A percentile compares a stretch with the other conserved stretches of the same genome.
These are phyloP conservation scores for Botrytis cinerea DNA, from an alignment of 2,329 filamentous ascomycete species.

Conservation along the genomic window DNA sequence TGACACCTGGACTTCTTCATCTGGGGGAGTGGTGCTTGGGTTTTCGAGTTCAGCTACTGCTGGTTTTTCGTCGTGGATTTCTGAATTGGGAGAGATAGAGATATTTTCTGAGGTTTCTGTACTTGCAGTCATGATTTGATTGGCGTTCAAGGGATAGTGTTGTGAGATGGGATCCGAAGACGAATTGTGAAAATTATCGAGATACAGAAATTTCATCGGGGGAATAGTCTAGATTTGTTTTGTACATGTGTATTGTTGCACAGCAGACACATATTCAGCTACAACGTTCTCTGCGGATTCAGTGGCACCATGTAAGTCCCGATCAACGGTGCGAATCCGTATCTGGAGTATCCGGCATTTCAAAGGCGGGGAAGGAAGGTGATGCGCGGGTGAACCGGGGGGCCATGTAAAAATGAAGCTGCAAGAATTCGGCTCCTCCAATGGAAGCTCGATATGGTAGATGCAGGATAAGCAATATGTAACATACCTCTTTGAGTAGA, in stretches of 20 bases:
- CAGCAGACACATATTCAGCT: not conserved
- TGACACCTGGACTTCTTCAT: constrained; percentile 6
- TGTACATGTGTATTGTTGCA: not conserved
- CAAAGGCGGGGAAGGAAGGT: not conserved
- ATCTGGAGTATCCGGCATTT: not conserved
- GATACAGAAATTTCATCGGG: not conserved
- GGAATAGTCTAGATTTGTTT: not conserved
- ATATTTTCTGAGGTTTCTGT: not conserved
- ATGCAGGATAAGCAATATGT: not conserved
- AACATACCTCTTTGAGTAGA: not conserved
- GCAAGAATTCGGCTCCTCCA: not conserved
- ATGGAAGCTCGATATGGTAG: not conserved
- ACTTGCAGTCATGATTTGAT: not conserved
- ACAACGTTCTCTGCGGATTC: not conserved
- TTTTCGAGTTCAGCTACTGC: not conserved
- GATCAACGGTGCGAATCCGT: not conserved
- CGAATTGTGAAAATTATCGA: not conserved
- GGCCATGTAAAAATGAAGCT: not conserved
- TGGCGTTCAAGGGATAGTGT: too few relatives aligned
- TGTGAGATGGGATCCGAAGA: too few relatives aligned
- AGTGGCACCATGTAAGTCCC: not conserved
- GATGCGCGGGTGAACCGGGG: not conserved
- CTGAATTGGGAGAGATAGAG: not conserved
- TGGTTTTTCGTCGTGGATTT: not conserved
- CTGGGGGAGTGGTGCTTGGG: not conserved